Percentiles rank a stretch among this genome's conserved stretches.
Evolutionary conservation across 768 basidiomycete genomes (phyloP).

Genomic region (Amanita thiersii): DNA sequence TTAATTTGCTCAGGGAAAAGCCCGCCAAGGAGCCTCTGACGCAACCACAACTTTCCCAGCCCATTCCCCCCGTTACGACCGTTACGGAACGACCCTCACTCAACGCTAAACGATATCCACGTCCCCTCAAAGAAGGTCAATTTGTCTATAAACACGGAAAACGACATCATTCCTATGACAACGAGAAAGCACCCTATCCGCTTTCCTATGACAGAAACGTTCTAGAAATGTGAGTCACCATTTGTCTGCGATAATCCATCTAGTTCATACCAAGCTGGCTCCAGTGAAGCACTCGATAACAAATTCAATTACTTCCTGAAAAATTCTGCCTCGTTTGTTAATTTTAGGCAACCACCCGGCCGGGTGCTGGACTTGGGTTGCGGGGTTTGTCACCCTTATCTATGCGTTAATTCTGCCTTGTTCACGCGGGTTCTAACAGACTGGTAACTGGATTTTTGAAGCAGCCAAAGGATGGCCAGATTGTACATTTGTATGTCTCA

Average conservation of each 20-base stretch:
- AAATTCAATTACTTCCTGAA: slow-evolving; percentile 39
- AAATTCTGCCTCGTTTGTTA: slow-evolving; percentile 50
- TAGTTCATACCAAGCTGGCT: neutral
- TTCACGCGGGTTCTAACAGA: slow-evolving; percentile 23
- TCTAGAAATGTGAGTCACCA: slow-evolving; percentile 53
- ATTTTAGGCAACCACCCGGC: slow-evolving; percentile 44
- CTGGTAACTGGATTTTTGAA: slow-evolving; percentile 65
- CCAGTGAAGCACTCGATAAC: slow-evolving; percentile 50
- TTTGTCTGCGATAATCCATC: slow-evolving; percentile 3
- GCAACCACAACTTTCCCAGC: neutral
- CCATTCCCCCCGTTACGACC: neutral
- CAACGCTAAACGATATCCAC: slow-evolving; percentile 26
- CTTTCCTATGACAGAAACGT: slow-evolving; percentile 60
- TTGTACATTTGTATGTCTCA: slow-evolving; percentile 46
- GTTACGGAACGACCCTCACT: neutral
- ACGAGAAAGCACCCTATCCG: slow-evolving; percentile 77
- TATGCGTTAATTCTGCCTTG: neutral
- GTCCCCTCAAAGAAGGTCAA: slow-evolving; percentile 42
- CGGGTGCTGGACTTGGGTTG: slow-evolving; percentile 65
- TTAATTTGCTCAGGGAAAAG: neutral
- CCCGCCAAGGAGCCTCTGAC: neutral
- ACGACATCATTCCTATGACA: slow-evolving; percentile 58
- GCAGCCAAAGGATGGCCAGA: slow-evolving; percentile 65
- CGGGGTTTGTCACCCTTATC: slow-evolving; percentile 44
- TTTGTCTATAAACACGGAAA: slow-evolving; percentile 55